Base-by-base conservation (phyloP, 139 green algal species). In the Chlorella sp. region DNA sequence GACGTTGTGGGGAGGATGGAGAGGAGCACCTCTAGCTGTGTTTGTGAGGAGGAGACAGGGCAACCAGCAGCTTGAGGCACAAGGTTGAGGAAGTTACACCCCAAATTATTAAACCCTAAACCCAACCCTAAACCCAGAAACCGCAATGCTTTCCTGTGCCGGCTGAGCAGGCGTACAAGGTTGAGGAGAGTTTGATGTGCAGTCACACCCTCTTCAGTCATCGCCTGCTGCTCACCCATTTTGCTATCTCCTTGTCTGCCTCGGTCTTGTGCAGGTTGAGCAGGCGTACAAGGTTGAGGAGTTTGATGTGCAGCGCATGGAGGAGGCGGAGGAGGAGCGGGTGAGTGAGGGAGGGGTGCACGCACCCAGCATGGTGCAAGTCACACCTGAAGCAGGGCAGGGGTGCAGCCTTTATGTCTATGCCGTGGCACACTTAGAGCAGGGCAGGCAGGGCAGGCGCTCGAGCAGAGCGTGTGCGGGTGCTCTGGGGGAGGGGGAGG, bases 281-380 rank as follows among this genome's bases (percentile, higher is more conserved):
- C 93, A 82, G 73, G 57, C 36, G n/a, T 92, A 92, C 71, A 83
- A 69, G 60, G 90, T 92, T 30, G 90, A 91, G 48, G 83, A 92
- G 81, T 90, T 92, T 64, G 86, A 92, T 82, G 82, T 92, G 60
- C 86, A 92, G 36, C 66, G 78, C n/a, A 92, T 92, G 39, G 90
- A 96, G 82, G 91, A 39, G 21, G 93, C 95, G n/a, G 94, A 95
- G 83, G 91, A 93, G 61, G 88, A 92, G 86, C 69, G 95, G 85
- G 92, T 95, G 84, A 28, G 83, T 71, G 64, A 3, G 57, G 75
- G 14, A 87, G 75, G 34, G 57, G n/a, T 79, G 32, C 37, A 39
- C 73, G 15, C 73, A 42, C 21, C n/a, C n/a, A n/a, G n/a, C n/a
- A n/a, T n/a, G n/a, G n/a, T n/a, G n/a, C n/a, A n/a, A n/a, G n/a